Conservation (phyloP, 352 stramenopile species). For the Phytophthora fragariaefolia region DNA sequence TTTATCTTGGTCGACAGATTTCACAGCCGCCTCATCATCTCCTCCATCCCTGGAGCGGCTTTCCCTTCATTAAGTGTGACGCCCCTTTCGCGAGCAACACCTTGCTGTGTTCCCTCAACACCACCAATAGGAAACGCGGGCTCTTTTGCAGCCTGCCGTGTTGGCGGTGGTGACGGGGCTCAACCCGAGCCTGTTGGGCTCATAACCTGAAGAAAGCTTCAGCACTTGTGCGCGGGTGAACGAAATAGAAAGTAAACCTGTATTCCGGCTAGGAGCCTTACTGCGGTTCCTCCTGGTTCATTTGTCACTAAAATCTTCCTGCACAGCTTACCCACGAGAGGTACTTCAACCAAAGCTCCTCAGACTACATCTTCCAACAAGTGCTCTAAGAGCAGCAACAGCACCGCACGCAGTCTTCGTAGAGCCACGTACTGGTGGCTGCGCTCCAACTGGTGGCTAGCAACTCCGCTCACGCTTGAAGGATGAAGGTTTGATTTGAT, state of each 20-base stretch:
- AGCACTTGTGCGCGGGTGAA: neutral
- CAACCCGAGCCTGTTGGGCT: neutral
- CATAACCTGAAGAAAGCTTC: constrained; percentile 5
- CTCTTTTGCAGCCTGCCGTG: constrained; percentile 4
- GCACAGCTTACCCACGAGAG: neutral
- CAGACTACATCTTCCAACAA: neutral
- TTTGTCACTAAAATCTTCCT: neutral
- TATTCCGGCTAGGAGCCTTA: neutral
- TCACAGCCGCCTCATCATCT: neutral
- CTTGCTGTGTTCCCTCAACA: neutral
- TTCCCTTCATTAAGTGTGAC: neutral
- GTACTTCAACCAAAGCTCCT: neutral
- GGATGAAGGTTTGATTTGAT: too few relatives aligned
- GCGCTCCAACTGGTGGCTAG: too few relatives aligned
- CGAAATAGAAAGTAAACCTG: neutral
- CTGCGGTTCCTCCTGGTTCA: neutral
- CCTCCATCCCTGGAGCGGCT: neutral
- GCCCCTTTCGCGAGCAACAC: neutral
- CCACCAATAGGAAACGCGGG: neutral
- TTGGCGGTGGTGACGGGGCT: neutral
- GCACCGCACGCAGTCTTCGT: too few relatives aligned
- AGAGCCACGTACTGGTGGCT: too few relatives aligned
- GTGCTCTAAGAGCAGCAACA: too few relatives aligned
- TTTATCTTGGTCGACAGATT: constrained; percentile 4
- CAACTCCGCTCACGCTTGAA: too few relatives aligned